Evolutionary conservation across 257 asterid species (phyloP).

Genomic region (Gynochthodes officinalis): DNA sequence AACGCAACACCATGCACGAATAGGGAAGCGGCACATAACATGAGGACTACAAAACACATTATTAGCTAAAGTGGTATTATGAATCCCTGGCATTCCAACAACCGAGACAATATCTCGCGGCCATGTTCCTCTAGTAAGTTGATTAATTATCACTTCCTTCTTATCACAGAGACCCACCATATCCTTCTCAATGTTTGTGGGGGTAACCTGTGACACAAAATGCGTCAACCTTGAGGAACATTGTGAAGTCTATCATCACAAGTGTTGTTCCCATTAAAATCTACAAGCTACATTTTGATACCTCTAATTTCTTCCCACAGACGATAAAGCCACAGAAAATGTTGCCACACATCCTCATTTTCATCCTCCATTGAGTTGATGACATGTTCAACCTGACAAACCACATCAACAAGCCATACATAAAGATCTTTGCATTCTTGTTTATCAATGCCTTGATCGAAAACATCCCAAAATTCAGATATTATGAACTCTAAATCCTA

Average conservation of each 20-base stretch:
- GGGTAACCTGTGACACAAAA: too few relatives aligned
- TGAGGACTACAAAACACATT: conserved; percentile 3
- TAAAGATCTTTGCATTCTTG: neutral
- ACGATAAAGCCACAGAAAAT: neutral
- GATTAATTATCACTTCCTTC: too few relatives aligned
- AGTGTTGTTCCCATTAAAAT: neutral
- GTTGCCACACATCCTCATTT: neutral
- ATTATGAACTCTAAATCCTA: neutral
- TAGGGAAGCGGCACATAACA: neutral
- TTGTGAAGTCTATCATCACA: neutral
- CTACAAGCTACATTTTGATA: neutral
- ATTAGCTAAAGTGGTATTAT: conserved; percentile 1
- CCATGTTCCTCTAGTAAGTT: too few relatives aligned
- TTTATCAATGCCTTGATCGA: neutral
- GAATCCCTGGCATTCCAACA: conserved; percentile 20
- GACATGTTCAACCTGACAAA: neutral
- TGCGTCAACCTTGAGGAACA: too few relatives aligned
- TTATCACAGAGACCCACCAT: too few relatives aligned
- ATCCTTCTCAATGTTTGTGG: too few relatives aligned
- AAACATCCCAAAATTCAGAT: neutral
- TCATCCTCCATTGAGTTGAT: neutral
- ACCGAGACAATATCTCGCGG: too few relatives aligned
- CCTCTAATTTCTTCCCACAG: neutral
- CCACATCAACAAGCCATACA: neutral
- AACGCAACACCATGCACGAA: conserved; percentile 13